These are phyloP conservation scores for Lecanosticta acicola DNA, from an alignment of 2,329 filamentous ascomycete genomes.

Conservation along the genomic window DNA sequence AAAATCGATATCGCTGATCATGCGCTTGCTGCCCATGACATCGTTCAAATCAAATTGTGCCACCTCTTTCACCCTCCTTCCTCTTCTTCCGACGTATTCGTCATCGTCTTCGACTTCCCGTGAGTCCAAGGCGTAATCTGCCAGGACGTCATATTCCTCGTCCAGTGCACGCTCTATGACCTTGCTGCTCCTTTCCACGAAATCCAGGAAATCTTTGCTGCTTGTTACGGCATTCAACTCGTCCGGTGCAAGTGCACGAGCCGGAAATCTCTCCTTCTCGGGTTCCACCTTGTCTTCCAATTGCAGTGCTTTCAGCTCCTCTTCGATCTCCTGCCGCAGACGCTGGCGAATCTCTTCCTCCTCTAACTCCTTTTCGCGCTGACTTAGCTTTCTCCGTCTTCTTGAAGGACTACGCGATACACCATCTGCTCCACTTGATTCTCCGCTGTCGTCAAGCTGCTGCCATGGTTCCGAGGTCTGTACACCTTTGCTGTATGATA, in stretches of 20 bases:
- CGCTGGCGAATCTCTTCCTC: slow-evolving; percentile 86
- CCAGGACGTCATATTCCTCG: slow-evolving; percentile 91
- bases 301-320: slow-evolving; percentile 73
- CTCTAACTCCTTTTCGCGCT: slow-evolving; percentile 65
- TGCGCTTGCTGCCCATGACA: slow-evolving; percentile 94
- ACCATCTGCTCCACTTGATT: slow-evolving; percentile 58
- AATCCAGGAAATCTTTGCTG: slow-evolving; percentile 89
- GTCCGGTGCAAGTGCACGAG: slow-evolving; percentile 72
- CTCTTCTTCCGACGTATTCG: slow-evolving; percentile 65
- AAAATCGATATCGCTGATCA: slow-evolving; percentile 93
- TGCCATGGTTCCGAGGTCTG: slow-evolving; percentile 76
- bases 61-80: slow-evolving; percentile 75
- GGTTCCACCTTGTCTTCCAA: slow-evolving; percentile 42
- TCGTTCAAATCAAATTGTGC: slow-evolving; percentile 79
- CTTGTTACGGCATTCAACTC: slow-evolving; percentile 86
- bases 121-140: slow-evolving; percentile 83
- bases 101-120: slow-evolving; percentile 69
- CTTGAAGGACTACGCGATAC: slow-evolving; percentile 47
- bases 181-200: slow-evolving; percentile 91
- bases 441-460: slow-evolving; percentile 42
- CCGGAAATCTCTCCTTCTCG: slow-evolving; percentile 49
- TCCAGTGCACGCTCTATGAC: slow-evolving; percentile 94
- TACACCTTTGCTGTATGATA: slow-evolving; percentile 95
- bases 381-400: slow-evolving; percentile 65
- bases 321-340: slow-evolving; percentile 82